Evolutionary conservation across 192 early-diverging fungal genomes (phyloP), one percentile per base, ranked within the genome.

Genomic region (Coemansia biformis): DNA sequence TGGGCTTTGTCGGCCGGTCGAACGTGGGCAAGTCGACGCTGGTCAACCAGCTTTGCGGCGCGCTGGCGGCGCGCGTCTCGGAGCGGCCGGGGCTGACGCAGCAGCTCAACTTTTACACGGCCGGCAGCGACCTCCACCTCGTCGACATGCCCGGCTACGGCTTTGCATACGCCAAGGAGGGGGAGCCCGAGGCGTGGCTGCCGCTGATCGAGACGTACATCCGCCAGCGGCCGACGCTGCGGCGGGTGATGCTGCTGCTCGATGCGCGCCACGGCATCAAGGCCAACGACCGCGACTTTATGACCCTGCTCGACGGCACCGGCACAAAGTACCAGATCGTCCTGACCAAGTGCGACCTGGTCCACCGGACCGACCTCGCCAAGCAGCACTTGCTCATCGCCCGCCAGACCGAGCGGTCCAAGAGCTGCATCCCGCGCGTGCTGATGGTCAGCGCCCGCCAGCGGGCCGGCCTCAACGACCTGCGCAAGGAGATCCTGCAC

Each of bases 61-160:
- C 83, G 2, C 60, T 74, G 8, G 65, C 76, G 2, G 87, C 79
- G 2, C 79, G 85, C 15, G 79, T 79, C 8, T 86, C 84, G 4
- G 78, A 81, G 50, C 83, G 81, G 49, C 87, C 87, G 6, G 87
- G 87, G 19, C 50, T 87, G 16, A 89, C 87, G n/a, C 84, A 81
- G 51, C 84, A 86, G 73, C 56, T 89, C 47, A 89, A 89, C 68
- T 89, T 87, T 70, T 89, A 83, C 58, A 72, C 78, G 12, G 83
- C 76, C 13, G 77, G 73, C 13, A 63, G 63, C 10, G 75, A 79
- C 41, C 81, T 87, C 44, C 70, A 78, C 38, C 65, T 89, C 40
- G 76, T 87, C 3, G 87, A 89, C 54, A 87, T 89, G 87, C 87
- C 87, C 7, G 87, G 87, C 37, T 87, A 87, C 57, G 87, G 87